These are phyloP conservation scores for Primulina huaijiensis DNA, from an alignment of 257 asterid species.

Conservation along the genomic window DNA sequence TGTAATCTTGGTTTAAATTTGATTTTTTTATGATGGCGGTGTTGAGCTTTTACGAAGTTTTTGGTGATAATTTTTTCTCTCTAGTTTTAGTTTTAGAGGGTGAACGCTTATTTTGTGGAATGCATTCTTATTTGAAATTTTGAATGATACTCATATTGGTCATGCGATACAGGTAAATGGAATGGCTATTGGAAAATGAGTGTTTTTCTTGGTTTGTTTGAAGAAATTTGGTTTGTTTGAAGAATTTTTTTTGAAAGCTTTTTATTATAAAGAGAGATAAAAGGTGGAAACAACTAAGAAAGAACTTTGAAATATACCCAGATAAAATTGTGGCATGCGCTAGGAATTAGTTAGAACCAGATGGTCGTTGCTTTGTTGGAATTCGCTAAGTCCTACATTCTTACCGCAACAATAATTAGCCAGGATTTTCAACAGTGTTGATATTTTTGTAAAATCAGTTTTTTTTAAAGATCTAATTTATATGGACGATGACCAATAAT, in stretches of 20 bases:
- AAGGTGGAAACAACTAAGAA: neutral
- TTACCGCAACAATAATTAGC: too few relatives aligned
- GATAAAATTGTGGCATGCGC: neutral
- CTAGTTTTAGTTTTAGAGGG: neutral
- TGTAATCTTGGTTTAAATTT: slow-evolving; percentile 13
- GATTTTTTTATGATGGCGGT: slow-evolving; percentile 6
- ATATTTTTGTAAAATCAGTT: neutral
- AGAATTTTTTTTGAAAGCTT: neutral
- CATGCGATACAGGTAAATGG: neutral
- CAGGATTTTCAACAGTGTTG: neutral
- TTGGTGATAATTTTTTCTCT: neutral
- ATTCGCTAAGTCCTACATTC: neutral
- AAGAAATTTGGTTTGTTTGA: neutral
- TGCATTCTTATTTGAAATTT: neutral
- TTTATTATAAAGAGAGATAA: neutral
- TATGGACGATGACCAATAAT: too few relatives aligned
- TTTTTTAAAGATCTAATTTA: too few relatives aligned
- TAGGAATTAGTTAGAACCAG: too few relatives aligned
- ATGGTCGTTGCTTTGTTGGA: neutral
- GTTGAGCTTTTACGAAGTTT: slow-evolving; percentile 2
- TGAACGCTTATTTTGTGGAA: neutral
- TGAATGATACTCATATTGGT: slow-evolving; percentile 6
- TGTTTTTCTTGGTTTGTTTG: neutral
- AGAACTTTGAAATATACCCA: neutral
- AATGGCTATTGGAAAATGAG: slow-evolving; percentile 5